A percentile compares a stretch with the other conserved stretches of the same genome.
These are phyloP conservation scores for Malus hybrid DNA, from an alignment of 331 rosid genomes.

Conservation along the genomic window DNA sequence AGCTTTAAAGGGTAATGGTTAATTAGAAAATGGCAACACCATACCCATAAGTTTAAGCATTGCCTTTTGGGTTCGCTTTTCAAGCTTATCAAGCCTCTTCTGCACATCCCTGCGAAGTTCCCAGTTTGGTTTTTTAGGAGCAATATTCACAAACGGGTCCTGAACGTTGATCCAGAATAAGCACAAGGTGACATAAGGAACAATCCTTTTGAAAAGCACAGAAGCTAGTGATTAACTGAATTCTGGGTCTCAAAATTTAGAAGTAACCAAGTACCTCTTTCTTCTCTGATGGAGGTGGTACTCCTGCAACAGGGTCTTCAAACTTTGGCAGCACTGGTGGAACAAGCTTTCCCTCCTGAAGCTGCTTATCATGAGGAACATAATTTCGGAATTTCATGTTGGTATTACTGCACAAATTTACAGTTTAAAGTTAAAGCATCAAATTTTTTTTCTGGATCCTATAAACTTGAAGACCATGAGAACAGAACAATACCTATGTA, in stretches of 20 bases:
- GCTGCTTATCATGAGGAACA: slow-evolving; percentile 86
- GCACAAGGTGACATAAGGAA: background rate
- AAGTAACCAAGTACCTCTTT: slow-evolving; percentile 38
- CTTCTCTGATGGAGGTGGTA: slow-evolving; percentile 42
- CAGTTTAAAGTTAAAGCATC: background rate
- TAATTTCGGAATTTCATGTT: slow-evolving; percentile 86
- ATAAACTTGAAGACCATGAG: background rate
- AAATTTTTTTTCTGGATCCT: background rate
- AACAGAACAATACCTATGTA: background rate
- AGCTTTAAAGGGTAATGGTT: background rate
- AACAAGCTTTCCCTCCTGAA: slow-evolving; percentile 77
- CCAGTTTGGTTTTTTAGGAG: slow-evolving; percentile 98
- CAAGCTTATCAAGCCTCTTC: slow-evolving; percentile 96
- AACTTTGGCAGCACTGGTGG: slow-evolving; percentile 82
- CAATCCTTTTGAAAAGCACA: background rate
- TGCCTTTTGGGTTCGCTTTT: slow-evolving; percentile 81
- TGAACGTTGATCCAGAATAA: slow-evolving; percentile 11
- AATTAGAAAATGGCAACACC: background rate
- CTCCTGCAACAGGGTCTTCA: slow-evolving; percentile 69
- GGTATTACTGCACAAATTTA: slow-evolving; percentile 31
- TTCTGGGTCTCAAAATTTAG: background rate
- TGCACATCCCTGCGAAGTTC: slow-evolving; percentile 90
- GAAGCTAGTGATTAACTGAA: background rate
- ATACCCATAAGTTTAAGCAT: slow-evolving; percentile 72
- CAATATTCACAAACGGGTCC: slow-evolving; percentile 93